A percentile compares a stretch with the other conserved stretches of the same genome.
Conservation (phyloP, 2,329 filamentous ascomycete species). For the Pyrenophora tritici-repentis region DNA sequence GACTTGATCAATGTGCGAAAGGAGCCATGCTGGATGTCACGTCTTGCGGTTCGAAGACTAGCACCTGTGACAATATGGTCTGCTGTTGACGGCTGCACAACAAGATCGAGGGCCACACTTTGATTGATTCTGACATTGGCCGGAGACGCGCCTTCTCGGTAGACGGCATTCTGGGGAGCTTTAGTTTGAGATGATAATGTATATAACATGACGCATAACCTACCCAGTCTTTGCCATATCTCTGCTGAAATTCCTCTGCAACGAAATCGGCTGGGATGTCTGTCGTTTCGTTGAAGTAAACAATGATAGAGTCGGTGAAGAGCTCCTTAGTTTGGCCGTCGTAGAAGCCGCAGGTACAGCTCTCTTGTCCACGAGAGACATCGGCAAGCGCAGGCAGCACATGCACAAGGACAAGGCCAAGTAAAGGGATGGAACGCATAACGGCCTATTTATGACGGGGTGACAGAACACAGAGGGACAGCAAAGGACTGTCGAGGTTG, state of each 20-base stretch:
- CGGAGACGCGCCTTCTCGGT: conserved; percentile 50
- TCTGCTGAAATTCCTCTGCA: conserved; percentile 49
- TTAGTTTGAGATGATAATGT: background rate
- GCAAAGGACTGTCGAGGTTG: conserved; percentile 4
- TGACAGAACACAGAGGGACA: conserved; percentile 10
- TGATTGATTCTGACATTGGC: conserved; percentile 48
- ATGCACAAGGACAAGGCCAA: conserved; percentile 21
- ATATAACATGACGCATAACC: background rate
- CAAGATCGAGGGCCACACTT: conserved; percentile 43
- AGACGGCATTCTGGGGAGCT: conserved; percentile 43
- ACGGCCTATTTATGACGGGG: conserved; percentile 11
- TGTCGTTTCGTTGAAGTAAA: conserved; percentile 58
- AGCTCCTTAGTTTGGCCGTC: conserved; percentile 47
- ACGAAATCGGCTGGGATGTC: conserved; percentile 46
- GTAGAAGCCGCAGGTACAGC: conserved; percentile 55
- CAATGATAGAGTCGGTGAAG: conserved; percentile 55
- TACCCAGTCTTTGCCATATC: conserved; percentile 54
- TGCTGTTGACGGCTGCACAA: conserved; percentile 38
- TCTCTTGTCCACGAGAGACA: conserved; percentile 22
- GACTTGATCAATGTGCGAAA: conserved; percentile 53
- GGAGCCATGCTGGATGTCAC: conserved; percentile 56
- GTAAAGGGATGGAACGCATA: conserved; percentile 16
- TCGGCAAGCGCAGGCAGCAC: conserved; percentile 23
- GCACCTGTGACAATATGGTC: conserved; percentile 53
- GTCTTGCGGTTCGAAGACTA: conserved; percentile 49